phyloP scores from a whole-genome alignment of 73 alveolate species.

The Uronychia setigera region DNA sequence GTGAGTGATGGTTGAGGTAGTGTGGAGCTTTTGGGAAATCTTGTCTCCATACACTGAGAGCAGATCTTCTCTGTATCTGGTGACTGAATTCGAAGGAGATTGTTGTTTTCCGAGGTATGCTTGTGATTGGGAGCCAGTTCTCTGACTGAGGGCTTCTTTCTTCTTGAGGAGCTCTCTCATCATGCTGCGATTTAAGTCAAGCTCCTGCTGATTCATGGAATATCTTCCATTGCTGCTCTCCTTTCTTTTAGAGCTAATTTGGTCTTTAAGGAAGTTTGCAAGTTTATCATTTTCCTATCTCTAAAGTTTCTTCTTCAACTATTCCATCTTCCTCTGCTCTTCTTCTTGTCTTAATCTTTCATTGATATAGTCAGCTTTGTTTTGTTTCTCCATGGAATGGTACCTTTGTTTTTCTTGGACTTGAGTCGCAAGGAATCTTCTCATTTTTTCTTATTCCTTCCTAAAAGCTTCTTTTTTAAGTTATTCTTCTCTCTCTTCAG shows the following conservation, averaged over 20 bases:
- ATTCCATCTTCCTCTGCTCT: not conserved
- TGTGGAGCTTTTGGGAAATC: too few species aligned
- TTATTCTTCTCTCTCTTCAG: not conserved
- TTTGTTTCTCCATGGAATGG: not conserved
- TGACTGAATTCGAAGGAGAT: too few species aligned
- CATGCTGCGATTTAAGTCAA: too few species aligned
- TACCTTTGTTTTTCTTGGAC: not conserved
- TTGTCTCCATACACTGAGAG: too few species aligned
- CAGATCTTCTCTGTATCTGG: too few species aligned
- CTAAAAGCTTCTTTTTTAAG: not conserved
- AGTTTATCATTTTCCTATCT: not conserved
- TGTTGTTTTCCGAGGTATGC: too few species aligned
- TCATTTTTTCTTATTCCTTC: not conserved
- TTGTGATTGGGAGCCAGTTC: too few species aligned
- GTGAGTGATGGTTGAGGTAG: too few species aligned
- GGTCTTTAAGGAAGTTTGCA: not conserved
- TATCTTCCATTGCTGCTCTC: too few species aligned
- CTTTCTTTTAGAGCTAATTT: not conserved
- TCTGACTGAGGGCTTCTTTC: too few species aligned
- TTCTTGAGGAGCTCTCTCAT: too few species aligned
- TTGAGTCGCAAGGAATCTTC: not conserved
- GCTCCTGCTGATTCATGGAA: too few species aligned
- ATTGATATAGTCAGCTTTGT: not conserved
- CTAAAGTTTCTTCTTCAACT: not conserved
- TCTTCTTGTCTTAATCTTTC: not conserved